Conservation (phyloP, 345 rosid species). For the Syzygium aromaticum region DNA sequence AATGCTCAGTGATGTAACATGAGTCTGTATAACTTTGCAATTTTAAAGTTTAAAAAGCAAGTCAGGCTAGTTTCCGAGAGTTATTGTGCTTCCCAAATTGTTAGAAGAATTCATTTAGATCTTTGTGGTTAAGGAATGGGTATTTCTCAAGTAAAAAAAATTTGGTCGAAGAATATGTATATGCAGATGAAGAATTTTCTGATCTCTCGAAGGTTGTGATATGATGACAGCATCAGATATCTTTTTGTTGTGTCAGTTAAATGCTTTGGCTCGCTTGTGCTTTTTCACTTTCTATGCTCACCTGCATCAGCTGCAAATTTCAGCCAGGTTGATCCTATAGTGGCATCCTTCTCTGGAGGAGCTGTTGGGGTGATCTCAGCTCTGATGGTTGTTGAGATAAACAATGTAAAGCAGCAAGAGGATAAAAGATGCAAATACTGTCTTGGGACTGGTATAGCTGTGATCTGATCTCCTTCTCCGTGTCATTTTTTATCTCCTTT, state of each 20-base stretch:
- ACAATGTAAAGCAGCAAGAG: constrained; percentile 93
- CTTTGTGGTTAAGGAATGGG: neutral
- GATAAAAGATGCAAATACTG: constrained; percentile 97
- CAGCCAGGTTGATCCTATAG: constrained; percentile 95
- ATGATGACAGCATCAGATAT: neutral
- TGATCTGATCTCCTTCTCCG: neutral
- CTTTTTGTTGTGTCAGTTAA: neutral
- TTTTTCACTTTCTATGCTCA: neutral
- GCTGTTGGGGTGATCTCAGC: constrained; percentile 97
- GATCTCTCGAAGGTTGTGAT: neutral
- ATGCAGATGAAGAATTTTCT: neutral
- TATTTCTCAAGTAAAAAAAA: neutral
- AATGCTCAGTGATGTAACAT: neutral
- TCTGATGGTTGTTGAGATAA: constrained; percentile 93
- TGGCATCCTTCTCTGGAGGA: constrained; percentile 97
- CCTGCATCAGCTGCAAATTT: constrained; percentile 10
- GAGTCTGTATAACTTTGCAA: neutral
- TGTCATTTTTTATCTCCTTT: neutral
- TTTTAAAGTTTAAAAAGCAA: neutral
- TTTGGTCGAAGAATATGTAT: neutral
- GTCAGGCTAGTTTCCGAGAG: neutral
- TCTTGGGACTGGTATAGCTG: constrained; percentile 75
- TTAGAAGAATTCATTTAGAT: neutral
- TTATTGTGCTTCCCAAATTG: neutral
- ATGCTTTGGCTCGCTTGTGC: neutral